These are phyloP conservation scores for Lichtheimia corymbifera DNA, from an alignment of 371 early-diverging fungal species.

Conservation along the genomic window DNA sequence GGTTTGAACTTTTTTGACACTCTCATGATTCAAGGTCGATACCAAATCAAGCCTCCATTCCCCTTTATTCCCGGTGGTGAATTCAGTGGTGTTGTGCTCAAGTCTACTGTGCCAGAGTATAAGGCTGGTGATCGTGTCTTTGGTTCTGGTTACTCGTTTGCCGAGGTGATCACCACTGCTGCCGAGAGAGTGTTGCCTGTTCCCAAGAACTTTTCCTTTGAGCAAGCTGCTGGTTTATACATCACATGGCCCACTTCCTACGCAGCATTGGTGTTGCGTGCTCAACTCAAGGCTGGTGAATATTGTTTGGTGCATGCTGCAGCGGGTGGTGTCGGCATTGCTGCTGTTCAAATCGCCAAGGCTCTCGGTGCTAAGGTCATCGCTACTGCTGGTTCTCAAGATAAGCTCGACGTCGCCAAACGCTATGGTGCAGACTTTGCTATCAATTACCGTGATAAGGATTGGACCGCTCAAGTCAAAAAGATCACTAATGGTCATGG, in stretches of 20 bases:
- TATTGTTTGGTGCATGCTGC: conserved; percentile 81
- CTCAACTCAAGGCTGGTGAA: conserved; percentile 64
- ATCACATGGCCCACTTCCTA: conserved; percentile 86
- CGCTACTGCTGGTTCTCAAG: conserved; percentile 78
- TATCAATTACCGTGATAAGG: conserved; percentile 78
- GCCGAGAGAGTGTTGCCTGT: conserved; percentile 58
- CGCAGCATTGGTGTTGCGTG: conserved; percentile 73
- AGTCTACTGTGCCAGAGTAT: conserved; percentile 49
- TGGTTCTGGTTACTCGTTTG: conserved; percentile 71
- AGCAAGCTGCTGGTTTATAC: conserved; percentile 78
- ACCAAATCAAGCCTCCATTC: conserved; percentile 80
- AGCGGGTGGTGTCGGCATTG: conserved; percentile 77
- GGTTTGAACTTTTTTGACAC: conserved; percentile 88
- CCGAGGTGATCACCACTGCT: conserved; percentile 63
- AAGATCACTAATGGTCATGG: conserved; percentile 72
- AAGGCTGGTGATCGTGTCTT: conserved; percentile 80
- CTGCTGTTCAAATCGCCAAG: conserved; percentile 71
- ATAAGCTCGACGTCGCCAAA: conserved; percentile 72
- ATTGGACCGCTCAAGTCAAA: conserved; percentile 77
- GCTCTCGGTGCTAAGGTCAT: conserved; percentile 84
- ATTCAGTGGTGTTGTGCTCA: conserved; percentile 44
- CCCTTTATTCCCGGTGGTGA: conserved; percentile 88
- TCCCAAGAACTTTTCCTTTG: conserved; percentile 69
- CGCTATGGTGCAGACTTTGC: conserved; percentile 76
- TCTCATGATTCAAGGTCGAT: conserved; percentile 81